Base-by-base conservation (phyloP, 371 early-diverging fungal species). In the Lichtheimia ramosa region DNA sequence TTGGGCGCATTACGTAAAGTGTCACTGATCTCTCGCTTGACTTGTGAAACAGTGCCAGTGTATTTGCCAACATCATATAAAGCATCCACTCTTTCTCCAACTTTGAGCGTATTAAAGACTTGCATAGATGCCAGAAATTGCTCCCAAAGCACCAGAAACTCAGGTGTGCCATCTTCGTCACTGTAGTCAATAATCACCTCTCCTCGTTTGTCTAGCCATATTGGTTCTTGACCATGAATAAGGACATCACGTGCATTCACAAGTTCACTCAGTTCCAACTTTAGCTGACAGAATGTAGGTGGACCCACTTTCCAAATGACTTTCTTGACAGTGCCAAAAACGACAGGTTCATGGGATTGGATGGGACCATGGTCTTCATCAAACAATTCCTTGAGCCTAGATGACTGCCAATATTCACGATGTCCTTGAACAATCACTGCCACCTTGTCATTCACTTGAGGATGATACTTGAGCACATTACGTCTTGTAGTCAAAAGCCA, bases 221-320 rank as follows among this genome's bases (percentile, higher is more conserved):
- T 49, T 1, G 83, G 81, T 2, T 71, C 68, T 8, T 68, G 61
- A 23, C 48, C 56, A 15, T 62, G 39, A 4, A 53, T 13, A 6
- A 71, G 56, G 4, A 58, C 67, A 5, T 61, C 66, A 0, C 54
- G 64, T 0, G 68, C 13, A 46, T 81, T 81, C 55, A 41, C 61
- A 23, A 74, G 53, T 50, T 57, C 77, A 51, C 77, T 66, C 55
- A 74, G 63, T 43, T 66, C 73, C 23, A 78, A 56, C 59, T 74
- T 88, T 12, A 88, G 62, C 4, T 81, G 83, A 62, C 89, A 89
- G 64, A 74, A 88, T 0, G 88, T 77, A 14, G 89, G 91, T 5
- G 89, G 89, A 0, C 91, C 91, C 5, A 88, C 87, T n/a, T 75
- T 73, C 77, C 87, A 91, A 14, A 68, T 75, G 59, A 87, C 75